phyloP scores from a whole-genome alignment of 1,284 basidiomycete genomes.

The Marasmius tenuissimus region DNA sequence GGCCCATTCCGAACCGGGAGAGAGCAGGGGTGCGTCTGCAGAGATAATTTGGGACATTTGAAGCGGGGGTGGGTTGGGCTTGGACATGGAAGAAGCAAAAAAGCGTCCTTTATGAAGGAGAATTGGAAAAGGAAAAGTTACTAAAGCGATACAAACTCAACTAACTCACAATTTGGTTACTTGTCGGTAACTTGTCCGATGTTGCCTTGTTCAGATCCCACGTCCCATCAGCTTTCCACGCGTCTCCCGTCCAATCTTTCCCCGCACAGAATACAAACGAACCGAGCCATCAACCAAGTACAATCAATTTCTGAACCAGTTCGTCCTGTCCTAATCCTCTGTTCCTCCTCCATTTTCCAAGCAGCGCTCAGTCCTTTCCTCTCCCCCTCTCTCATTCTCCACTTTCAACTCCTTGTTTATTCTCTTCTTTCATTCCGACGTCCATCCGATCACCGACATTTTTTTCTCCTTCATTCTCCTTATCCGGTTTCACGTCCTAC shows the following conservation, averaged over 20 bases:
- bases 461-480: constrained; percentile 15
- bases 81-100: constrained; percentile 28
- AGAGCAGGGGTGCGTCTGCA: constrained; percentile 54
- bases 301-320: too few species aligned
- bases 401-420: background rate
- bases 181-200: too few species aligned
- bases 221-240: too few species aligned
- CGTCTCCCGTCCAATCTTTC: too few species aligned
- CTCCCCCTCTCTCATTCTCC: constrained; percentile 2
- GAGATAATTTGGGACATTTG: constrained; percentile 58
- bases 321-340: background rate
- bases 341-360: background rate
- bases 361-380: background rate
- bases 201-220: too few species aligned
- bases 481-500: constrained; percentile 20
- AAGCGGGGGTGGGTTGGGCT: constrained; percentile 31
- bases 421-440: constrained; percentile 17
- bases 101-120: constrained; percentile 10
- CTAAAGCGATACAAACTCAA: background rate
- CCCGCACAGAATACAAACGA: too few species aligned
- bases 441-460: constrained; percentile 23
- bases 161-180: too few species aligned
- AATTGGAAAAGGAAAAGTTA: constrained; percentile 1
- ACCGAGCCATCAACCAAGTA: too few species aligned
- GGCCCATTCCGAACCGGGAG: constrained; percentile 41